Conservation (phyloP, 1,284 basidiomycete species). For the Rhodotorula sp. region DNA sequence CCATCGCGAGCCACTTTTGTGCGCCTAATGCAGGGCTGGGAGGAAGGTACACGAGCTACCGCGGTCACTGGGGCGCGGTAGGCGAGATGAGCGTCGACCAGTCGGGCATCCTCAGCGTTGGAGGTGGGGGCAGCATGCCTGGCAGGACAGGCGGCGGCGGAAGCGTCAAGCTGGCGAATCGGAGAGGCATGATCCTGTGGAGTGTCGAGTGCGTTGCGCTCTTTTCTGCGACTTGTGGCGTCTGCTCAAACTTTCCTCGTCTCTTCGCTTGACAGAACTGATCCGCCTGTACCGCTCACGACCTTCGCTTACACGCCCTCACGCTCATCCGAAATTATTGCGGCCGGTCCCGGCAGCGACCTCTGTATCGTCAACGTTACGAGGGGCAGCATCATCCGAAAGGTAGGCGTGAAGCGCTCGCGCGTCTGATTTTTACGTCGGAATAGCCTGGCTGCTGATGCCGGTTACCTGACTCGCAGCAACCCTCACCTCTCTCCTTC, state of each 20-base stretch:
- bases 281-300: constrained; percentile 27
- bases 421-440: not conserved
- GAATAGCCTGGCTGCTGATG: not conserved
- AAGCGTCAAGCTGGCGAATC: constrained; percentile 48
- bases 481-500: constrained; percentile 22
- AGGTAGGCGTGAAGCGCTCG: constrained; percentile 14
- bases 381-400: constrained; percentile 31
- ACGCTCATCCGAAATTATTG: constrained; percentile 34
- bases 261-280: constrained; percentile 20
- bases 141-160: constrained; percentile 17
- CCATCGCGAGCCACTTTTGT: constrained; percentile 33
- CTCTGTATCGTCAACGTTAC: constrained; percentile 30
- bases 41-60: constrained; percentile 43
- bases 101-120: constrained; percentile 48
- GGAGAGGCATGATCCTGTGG: constrained; percentile 50
- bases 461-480: constrained; percentile 12
- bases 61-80: constrained; percentile 41
- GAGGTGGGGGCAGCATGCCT: constrained; percentile 32
- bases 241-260: not conserved
- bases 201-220: constrained; percentile 37
- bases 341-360: constrained; percentile 37
- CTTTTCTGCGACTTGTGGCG: not conserved
- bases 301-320: constrained; percentile 38
- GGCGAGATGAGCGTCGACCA: constrained; percentile 48
- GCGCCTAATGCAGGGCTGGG: constrained; percentile 20